These are phyloP conservation scores for Allium fistulosum DNA, from an alignment of 106 monocot genomes.

Conservation along the genomic window DNA sequence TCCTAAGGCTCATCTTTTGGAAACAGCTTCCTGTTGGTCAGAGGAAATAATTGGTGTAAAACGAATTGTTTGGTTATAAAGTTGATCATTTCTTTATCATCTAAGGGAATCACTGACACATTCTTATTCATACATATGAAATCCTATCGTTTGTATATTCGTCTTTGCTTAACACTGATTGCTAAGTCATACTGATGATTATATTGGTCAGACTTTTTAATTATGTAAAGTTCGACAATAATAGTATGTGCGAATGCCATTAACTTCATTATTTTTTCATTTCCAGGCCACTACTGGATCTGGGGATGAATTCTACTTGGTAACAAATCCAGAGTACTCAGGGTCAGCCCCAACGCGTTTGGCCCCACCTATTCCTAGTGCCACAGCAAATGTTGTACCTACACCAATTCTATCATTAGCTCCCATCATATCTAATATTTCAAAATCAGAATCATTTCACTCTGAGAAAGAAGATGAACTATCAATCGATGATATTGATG, in stretches of 20 bases:
- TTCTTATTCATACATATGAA: background rate
- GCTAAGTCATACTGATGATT: background rate
- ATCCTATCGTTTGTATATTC: background rate
- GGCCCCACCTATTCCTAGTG: conserved; percentile 61
- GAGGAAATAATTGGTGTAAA: too few species aligned
- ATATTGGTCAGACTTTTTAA: too few species aligned
- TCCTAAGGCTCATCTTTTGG: too few species aligned
- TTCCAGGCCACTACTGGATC: conserved; percentile 51
- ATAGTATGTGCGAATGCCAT: background rate
- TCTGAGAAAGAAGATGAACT: conserved; percentile 70
- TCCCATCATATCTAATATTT: conserved; percentile 22
- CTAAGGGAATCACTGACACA: too few species aligned
- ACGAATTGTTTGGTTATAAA: too few species aligned
- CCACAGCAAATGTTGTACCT: conserved; percentile 1
- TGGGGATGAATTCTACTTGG: conserved; percentile 68
- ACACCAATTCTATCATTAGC: conserved; percentile 15
- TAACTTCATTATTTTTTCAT: conserved; percentile 9
- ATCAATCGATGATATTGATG: conserved; percentile 93
- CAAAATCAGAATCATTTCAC: conserved; percentile 66
- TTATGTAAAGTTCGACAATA: too few species aligned
- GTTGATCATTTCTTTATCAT: too few species aligned
- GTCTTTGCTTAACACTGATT: background rate
- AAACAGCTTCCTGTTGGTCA: too few species aligned
- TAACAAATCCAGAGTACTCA: conserved; percentile 67
- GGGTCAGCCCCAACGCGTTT: conserved; percentile 64